Evolutionary conservation across 176 grass and related monocot species (phyloP).

Genomic region (Ensete ventricosum): DNA sequence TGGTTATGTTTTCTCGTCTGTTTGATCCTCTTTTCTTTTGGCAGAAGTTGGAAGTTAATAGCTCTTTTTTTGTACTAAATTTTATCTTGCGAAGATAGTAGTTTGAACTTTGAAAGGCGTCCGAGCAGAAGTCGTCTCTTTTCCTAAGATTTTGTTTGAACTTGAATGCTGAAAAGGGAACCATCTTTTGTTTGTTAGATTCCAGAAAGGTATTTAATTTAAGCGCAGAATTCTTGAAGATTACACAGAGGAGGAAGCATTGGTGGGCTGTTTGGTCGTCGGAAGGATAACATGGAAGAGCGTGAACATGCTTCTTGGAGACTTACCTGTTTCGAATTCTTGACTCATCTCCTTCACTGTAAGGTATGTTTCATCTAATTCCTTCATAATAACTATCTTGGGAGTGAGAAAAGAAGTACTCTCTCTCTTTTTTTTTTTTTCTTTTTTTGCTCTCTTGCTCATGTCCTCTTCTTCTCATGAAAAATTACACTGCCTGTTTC

Average conservation of each 20-base stretch:
- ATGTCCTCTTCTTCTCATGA: not conserved
- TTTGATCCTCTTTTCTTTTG: too few species aligned
- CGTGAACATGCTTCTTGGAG: not conserved
- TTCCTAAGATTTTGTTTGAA: too few species aligned
- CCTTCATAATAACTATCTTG: not conserved
- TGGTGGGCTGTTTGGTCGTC: not conserved
- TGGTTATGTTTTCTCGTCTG: too few species aligned
- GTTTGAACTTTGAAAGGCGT: too few species aligned
- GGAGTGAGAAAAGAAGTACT: not conserved
- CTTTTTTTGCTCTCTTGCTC: not conserved
- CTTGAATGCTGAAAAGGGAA: too few species aligned
- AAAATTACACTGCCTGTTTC: not conserved
- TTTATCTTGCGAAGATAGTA: too few species aligned
- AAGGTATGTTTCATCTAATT: not conserved
- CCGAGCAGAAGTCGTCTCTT: too few species aligned
- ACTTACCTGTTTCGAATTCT: not conserved
- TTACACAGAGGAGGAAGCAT: not conserved
- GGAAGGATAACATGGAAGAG: not conserved
- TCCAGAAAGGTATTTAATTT: not conserved
- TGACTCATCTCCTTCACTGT: not conserved
- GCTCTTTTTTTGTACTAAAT: too few species aligned
- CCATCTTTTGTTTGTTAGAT: too few species aligned
- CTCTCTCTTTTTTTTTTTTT: not conserved
- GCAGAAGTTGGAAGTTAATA: too few species aligned
- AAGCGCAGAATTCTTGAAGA: not conserved